Evolutionary conservation across 1,139 yeast genomes (phyloP), one percentile per base, ranked within the genome.

Genomic region (Magnusiomyces suaveolens): DNA sequence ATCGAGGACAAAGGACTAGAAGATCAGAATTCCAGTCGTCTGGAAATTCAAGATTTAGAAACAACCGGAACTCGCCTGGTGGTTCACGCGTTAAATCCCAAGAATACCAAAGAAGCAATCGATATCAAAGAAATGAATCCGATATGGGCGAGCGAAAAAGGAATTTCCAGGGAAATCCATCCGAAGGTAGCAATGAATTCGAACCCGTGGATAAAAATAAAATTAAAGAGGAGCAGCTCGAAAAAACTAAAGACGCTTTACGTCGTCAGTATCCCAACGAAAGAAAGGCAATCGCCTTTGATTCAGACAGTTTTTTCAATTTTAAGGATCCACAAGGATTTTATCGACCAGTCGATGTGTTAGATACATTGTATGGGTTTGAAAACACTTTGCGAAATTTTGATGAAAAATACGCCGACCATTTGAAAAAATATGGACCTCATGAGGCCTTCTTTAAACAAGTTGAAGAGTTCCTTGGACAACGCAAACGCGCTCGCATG

Each of bases 401-500:
- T 12, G 53, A 53, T 23, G 29, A 53, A 20, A 50, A 50, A 12
- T 12, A 29, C 36, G 12, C 12, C 36, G 36, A 29, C 32, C 32
- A 33, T 20, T 14, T 46, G 38, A 8, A 46, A 21, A 29, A 6
- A 29, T 21, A 14, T 10, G 20, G 41, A 12, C 55, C 55, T 18
- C 52, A 50, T 32, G 32, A 20, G 2, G 16, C 32, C 33, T 50
- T 50, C 29, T 18, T 39, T 6, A 39, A 50, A 3, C 41, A 33
- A 3, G 48, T 53, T 4, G 23, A 18, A 3, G 48, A 33, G 10
- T 53, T 49, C 51, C 50, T 32, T n/a, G 26, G 39, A 14, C 18
- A 29, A 1, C 41, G 53, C n/a, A 54, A 50, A 33, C 24, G 33
- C 24, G 53, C 53, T 14, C 16, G 53, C 21, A 50, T 50, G 53